Conservation (phyloP, 768 basidiomycete species). For the Pleurotus citrinopileatus region DNA sequence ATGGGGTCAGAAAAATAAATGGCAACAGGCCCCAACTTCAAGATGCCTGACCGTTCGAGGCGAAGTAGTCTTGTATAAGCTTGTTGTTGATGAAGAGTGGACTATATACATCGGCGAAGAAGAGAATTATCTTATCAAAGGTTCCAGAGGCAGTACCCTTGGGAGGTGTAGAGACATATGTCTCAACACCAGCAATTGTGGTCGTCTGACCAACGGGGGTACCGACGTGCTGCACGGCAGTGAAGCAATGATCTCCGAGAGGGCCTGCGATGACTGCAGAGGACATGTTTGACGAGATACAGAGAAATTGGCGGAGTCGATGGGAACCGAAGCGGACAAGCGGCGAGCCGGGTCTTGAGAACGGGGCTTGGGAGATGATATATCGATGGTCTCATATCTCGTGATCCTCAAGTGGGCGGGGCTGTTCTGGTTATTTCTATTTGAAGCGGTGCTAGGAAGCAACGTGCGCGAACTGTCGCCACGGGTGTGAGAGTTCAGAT, state of each 20-base stretch:
- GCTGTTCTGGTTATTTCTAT: neutral
- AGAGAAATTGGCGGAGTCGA: neutral
- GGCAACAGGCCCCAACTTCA: neutral
- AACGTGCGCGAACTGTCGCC: too few species aligned
- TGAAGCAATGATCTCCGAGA: slow-evolving; percentile 51
- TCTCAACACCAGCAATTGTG: slow-evolving; percentile 40
- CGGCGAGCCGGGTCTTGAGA: neutral
- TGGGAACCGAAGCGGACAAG: neutral
- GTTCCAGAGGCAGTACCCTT: slow-evolving; percentile 7
- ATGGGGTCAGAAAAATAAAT: neutral
- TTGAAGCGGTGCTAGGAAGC: too few species aligned
- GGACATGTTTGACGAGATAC: slow-evolving; percentile 2
- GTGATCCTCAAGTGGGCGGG: neutral
- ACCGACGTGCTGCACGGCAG: slow-evolving; percentile 50
- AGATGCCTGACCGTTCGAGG: slow-evolving; percentile 43
- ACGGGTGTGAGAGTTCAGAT: too few species aligned
- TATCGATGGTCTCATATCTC: neutral
- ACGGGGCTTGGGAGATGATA: neutral
- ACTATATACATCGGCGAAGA: slow-evolving; percentile 58
- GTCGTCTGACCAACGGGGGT: slow-evolving; percentile 39
- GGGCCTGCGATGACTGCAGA: slow-evolving; percentile 38
- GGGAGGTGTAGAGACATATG: slow-evolving; percentile 53
- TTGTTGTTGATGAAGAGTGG: slow-evolving; percentile 57
- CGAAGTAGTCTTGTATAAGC: slow-evolving; percentile 63
- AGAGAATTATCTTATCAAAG: slow-evolving; percentile 48